These are phyloP conservation scores for Xylariaceae sp. DNA, from an alignment of 2,329 filamentous ascomycete genomes.

Conservation along the genomic window DNA sequence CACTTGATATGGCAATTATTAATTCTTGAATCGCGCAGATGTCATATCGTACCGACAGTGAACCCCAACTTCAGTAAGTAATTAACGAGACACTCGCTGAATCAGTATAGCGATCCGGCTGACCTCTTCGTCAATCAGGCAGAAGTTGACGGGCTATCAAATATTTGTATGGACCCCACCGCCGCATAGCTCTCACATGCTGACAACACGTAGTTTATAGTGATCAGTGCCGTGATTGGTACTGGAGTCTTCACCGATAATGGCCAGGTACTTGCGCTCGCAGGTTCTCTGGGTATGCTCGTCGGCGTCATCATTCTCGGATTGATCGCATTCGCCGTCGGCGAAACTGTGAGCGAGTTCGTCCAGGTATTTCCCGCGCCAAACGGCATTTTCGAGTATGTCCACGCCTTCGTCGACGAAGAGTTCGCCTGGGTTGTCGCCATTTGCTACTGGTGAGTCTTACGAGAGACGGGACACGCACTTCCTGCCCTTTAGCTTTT, in stretches of 20 bases:
- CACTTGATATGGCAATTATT: too few relatives aligned
- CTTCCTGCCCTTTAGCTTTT: too few relatives aligned
- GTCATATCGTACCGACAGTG: not conserved
- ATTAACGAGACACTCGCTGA: too few relatives aligned
- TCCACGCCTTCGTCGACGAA: constrained; percentile 29
- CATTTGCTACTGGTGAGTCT: constrained; percentile 24
- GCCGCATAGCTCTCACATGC: too few relatives aligned
- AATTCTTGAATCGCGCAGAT: too few relatives aligned
- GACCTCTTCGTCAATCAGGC: not conserved
- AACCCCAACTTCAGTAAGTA: not conserved
- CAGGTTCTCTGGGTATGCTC: constrained; percentile 24
- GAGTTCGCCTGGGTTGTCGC: constrained; percentile 28
- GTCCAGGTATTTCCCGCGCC: constrained; percentile 29
- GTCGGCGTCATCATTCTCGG: constrained; percentile 22
- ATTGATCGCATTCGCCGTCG: constrained; percentile 22
- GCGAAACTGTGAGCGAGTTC: constrained; percentile 28
- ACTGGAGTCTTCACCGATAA: constrained; percentile 27
- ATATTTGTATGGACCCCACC: constrained; percentile 17
- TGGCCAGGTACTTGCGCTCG: constrained; percentile 19
- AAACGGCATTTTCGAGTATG: constrained; percentile 30
- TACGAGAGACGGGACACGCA: too few relatives aligned
- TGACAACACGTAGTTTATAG: constrained; percentile 17
- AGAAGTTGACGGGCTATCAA: constrained; percentile 4
- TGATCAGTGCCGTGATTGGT: constrained; percentile 23
- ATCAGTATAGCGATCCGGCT: too few relatives aligned